phyloP scores from a whole-genome alignment of 768 basidiomycete genomes.

The Gymnopilus junonius region DNA sequence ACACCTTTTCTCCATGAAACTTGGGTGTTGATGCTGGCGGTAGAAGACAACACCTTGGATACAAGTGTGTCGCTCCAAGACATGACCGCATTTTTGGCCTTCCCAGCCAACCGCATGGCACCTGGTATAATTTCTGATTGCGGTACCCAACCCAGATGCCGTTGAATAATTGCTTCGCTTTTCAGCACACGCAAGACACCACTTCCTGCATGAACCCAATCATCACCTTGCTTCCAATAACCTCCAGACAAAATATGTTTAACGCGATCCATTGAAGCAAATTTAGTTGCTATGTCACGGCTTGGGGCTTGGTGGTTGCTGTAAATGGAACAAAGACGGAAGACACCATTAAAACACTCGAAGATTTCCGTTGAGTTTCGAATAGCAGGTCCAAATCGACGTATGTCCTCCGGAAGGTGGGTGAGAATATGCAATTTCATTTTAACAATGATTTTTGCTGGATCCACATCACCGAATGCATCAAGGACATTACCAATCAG shows the following conservation, averaged over 20 bases:
- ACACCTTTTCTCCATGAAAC: background rate
- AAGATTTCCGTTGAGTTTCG: constrained; percentile 32
- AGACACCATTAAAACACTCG: constrained; percentile 44
- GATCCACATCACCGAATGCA: constrained; percentile 28
- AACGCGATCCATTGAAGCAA: constrained; percentile 30
- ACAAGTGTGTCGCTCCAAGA: background rate
- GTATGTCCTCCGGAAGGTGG: constrained; percentile 32
- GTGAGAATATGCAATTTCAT: constrained; percentile 34
- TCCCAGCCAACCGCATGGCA: background rate
- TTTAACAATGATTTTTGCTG: constrained; percentile 31
- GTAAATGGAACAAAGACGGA: constrained; percentile 35
- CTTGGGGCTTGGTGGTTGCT: constrained; percentile 44
- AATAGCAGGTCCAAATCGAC: constrained; percentile 31
- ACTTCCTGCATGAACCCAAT: constrained; percentile 22
- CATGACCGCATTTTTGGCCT: background rate
- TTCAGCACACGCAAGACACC: constrained; percentile 16
- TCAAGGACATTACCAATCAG: constrained; percentile 35
- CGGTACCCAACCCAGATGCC: constrained; percentile 12
- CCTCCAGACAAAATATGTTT: constrained; percentile 34
- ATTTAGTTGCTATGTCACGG: constrained; percentile 31
- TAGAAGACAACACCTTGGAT: background rate
- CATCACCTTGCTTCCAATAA: constrained; percentile 23
- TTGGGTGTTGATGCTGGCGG: too few species aligned
- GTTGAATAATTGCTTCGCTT: constrained; percentile 1
- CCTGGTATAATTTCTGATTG: background rate